These are phyloP conservation scores for Linnemannia elongata DNA, from an alignment of 192 early-diverging fungal genomes.

Conservation along the genomic window DNA sequence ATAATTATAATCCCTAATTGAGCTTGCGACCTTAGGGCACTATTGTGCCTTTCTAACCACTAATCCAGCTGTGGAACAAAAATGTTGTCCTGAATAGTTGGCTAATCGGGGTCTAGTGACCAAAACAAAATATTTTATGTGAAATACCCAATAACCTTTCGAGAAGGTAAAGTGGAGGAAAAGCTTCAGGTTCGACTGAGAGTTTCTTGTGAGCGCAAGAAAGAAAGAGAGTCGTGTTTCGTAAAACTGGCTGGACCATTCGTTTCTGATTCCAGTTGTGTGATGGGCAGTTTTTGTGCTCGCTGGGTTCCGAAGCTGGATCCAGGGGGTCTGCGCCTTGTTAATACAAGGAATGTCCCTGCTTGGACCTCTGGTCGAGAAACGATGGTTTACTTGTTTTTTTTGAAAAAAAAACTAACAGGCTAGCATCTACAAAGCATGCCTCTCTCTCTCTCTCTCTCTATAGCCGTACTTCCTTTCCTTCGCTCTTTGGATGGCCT, in stretches of 20 bases:
- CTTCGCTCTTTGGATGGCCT: not conserved
- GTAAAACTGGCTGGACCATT: slow-evolving; percentile 15
- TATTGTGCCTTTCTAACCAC: no score
- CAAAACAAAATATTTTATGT: no score
- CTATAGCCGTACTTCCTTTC: not conserved
- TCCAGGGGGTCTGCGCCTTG: slow-evolving; percentile 20
- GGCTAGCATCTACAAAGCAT: not conserved
- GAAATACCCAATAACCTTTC: no score
- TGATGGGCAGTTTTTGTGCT: slow-evolving; percentile 33
- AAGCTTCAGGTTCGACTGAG: not conserved
- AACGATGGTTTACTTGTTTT: slow-evolving; percentile 24
- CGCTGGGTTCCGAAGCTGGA: slow-evolving; percentile 28
- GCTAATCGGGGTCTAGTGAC: no score
- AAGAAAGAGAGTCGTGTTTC: not conserved
- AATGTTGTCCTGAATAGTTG: no score
- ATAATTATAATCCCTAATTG: no score
- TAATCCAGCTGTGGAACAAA: no score
- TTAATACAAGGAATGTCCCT: slow-evolving; percentile 39
- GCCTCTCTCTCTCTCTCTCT: not conserved
- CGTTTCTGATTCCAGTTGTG: slow-evolving; percentile 26
- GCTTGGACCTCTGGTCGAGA: slow-evolving; percentile 31
- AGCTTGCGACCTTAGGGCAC: no score
- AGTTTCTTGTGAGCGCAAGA: not conserved
- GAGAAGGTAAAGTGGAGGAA: no score
- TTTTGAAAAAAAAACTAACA: slow-evolving; percentile 6